Conservation (phyloP, 805 yeast genomes). For the Pichia sporocuriosa region DNA sequence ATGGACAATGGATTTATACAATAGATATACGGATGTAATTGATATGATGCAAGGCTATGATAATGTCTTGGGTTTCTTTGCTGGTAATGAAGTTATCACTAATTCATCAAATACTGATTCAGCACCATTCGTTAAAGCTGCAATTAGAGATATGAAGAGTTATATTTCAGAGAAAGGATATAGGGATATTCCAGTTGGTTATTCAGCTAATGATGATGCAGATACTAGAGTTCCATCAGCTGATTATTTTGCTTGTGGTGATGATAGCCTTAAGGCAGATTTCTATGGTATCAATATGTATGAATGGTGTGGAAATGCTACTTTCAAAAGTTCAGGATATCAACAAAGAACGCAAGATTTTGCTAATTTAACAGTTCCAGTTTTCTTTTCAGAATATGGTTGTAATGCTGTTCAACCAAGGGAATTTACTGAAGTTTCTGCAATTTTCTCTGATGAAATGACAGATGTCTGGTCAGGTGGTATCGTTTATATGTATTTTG, state of each 20-base stretch:
- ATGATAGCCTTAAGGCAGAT: slow-evolving; percentile 55
- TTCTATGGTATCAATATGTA: slow-evolving; percentile 84
- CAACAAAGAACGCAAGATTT: slow-evolving; percentile 65
- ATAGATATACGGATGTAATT: slow-evolving; percentile 75
- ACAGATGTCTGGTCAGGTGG: slow-evolving; percentile 93
- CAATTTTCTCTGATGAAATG: slow-evolving; percentile 64
- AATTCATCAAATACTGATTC: slow-evolving; percentile 77
- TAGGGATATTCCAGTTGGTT: slow-evolving; percentile 87
- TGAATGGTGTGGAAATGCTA: slow-evolving; percentile 76
- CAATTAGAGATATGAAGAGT: slow-evolving; percentile 78
- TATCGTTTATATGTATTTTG: slow-evolving; percentile 84
- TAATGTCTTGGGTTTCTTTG: slow-evolving; percentile 89
- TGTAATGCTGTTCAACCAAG: slow-evolving; percentile 74
- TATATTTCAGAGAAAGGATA: slow-evolving; percentile 63
- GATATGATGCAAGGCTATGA: slow-evolving; percentile 72
- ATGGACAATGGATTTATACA: slow-evolving; percentile 67
- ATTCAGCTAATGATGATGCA: slow-evolving; percentile 84
- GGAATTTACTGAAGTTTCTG: slow-evolving; percentile 65
- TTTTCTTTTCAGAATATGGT: slow-evolving; percentile 85
- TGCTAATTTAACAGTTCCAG: slow-evolving; percentile 65
- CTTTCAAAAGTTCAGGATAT: slow-evolving; percentile 60
- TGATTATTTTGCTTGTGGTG: slow-evolving; percentile 81
- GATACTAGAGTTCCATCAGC: slow-evolving; percentile 75
- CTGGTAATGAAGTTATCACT: slow-evolving; percentile 95
- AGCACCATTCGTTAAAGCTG: slow-evolving; percentile 93